These are phyloP conservation scores for Globisporangium polare DNA, from an alignment of 352 stramenopile genomes.

Conservation along the genomic window DNA sequence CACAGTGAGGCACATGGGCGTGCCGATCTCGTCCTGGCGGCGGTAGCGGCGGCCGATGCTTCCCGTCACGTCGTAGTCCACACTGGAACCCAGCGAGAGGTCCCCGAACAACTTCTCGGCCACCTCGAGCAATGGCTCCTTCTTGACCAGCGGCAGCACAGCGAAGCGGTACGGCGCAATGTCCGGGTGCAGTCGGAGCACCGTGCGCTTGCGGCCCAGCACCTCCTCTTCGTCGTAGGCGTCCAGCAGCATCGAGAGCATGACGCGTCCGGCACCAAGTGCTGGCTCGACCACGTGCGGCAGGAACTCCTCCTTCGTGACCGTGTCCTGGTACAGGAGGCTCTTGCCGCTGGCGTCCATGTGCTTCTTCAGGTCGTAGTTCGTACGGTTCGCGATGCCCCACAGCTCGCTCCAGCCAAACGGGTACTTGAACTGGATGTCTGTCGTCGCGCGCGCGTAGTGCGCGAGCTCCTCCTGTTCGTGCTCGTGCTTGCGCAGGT, in stretches of 20 bases:
- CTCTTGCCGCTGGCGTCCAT: conserved; percentile 91
- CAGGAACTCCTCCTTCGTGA: conserved; percentile 87
- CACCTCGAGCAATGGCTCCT: conserved; percentile 89
- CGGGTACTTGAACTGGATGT: conserved; percentile 97
- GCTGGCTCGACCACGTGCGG: conserved; percentile 94
- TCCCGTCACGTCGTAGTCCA: conserved; percentile 90
- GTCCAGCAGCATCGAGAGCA: conserved; percentile 93
- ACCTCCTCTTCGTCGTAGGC: conserved; percentile 96
- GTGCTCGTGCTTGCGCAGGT: conserved; percentile 92
- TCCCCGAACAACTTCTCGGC: conserved; percentile 90
- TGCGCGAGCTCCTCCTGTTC: conserved; percentile 92
- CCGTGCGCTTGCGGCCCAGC: conserved; percentile 62
- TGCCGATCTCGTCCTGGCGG: conserved; percentile 96
- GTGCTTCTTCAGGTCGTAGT: conserved; percentile 97
- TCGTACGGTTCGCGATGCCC: conserved; percentile 94
- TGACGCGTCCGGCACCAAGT: conserved; percentile 88
- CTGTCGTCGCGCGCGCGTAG: conserved; percentile 95
- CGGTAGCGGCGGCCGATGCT: conserved; percentile 91
- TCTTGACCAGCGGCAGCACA: conserved; percentile 95
- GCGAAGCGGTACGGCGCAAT: conserved; percentile 93
- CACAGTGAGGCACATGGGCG: conserved; percentile 96
- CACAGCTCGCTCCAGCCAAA: conserved; percentile 97
- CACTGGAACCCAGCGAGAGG: conserved; percentile 85
- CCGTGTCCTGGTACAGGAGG: conserved; percentile 60
- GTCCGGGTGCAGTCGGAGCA: conserved; percentile 91